Evolutionary conservation across 139 green algal species (phyloP).

Genomic region (Volvox reticuliferus): DNA sequence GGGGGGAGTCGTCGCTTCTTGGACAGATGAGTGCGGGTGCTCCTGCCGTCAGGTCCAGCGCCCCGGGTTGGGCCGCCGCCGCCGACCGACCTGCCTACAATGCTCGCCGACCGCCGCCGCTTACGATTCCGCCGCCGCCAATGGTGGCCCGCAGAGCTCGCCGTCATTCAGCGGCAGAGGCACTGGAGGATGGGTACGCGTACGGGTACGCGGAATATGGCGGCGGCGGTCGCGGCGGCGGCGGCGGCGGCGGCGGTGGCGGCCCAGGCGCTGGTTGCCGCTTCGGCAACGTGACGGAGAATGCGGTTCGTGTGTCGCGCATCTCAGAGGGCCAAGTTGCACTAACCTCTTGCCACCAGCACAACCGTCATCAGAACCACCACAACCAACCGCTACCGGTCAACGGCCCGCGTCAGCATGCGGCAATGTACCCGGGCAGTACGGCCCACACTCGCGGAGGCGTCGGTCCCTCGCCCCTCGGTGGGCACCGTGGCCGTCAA

Average conservation of each 20-base stretch:
- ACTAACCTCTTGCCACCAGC: neutral
- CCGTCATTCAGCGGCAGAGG: neutral
- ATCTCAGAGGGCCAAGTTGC: neutral
- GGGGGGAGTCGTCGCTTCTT: neutral
- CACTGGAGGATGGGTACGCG: neutral
- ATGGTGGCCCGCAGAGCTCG: neutral
- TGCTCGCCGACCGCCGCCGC: neutral
- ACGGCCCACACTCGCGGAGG: neutral
- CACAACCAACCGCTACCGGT: neutral
- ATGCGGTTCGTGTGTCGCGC: neutral
- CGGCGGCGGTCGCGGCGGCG: neutral
- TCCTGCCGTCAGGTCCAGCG: neutral
- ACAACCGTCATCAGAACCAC: neutral
- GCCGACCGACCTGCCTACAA: neutral
- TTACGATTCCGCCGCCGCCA: neutral
- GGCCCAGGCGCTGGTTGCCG: neutral
- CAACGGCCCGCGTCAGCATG: neutral
- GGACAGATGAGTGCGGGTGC: neutral
- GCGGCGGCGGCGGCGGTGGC: neutral
- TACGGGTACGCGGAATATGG: neutral
- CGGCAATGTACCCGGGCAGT: neutral
- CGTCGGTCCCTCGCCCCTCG: neutral
- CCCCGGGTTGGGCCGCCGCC: neutral
- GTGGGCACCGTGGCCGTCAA: neutral
- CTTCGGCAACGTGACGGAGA: neutral